Percentiles rank a stretch among this genome's conserved stretches.
Conservation (phyloP, 2,329 filamentous ascomycete genomes). For the Pezicula neosporulosa region DNA sequence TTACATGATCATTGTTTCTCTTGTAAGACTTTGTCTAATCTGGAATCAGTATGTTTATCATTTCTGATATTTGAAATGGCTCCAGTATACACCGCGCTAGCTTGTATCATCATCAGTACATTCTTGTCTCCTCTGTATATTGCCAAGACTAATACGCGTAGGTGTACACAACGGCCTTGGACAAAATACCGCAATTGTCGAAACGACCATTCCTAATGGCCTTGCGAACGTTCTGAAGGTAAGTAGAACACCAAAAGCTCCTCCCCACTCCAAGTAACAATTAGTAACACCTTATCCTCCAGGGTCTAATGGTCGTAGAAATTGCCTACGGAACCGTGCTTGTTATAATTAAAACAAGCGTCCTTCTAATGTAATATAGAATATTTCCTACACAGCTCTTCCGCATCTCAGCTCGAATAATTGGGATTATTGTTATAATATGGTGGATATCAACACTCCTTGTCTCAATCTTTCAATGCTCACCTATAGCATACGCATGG, state of each 20-base stretch:
- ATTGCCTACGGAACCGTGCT: too few species aligned
- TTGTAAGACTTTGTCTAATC: background rate
- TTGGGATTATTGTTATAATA: constrained; percentile 3
- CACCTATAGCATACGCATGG: constrained; percentile 11
- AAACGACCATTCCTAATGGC: background rate
- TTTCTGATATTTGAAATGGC: background rate
- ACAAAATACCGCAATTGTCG: background rate
- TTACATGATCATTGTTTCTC: background rate
- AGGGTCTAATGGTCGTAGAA: too few species aligned
- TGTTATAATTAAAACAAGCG: constrained; percentile 4
- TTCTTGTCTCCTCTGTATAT: background rate
- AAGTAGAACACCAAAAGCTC: too few species aligned
- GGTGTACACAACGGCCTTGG: background rate
- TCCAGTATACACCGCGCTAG: background rate
- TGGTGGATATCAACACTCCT: constrained; percentile 2
- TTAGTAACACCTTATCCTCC: too few species aligned
- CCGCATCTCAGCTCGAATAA: constrained; percentile 5
- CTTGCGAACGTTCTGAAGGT: background rate
- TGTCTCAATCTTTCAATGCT: constrained; percentile 11
- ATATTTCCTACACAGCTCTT: constrained; percentile 9
- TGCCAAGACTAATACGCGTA: background rate
- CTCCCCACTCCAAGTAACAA: too few species aligned
- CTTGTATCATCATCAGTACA: background rate
- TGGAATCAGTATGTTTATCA: background rate
- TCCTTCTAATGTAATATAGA: constrained; percentile 13